Evolutionary conservation across 2,329 filamentous ascomycete genomes (phyloP), one percentile per base, ranked within the genome.

Genomic region (Arachnomyces sp.): DNA sequence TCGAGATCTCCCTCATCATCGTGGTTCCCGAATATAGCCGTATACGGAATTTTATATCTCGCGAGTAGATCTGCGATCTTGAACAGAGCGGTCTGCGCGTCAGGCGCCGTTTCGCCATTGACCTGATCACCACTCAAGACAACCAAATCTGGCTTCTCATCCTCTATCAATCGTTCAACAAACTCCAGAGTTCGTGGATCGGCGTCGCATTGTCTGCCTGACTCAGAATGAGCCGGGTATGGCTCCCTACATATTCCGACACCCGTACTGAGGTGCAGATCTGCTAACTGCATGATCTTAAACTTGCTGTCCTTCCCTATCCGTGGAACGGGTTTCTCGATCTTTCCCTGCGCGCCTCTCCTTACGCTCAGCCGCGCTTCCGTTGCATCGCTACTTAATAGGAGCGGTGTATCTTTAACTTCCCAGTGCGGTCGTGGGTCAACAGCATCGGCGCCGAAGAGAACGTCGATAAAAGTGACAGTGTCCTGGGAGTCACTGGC

Each of bases 251-350:
- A 98, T 33, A 66, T 65, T 7, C 92, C 92, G 4, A 89, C 73
- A 7, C 90, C 92, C 2, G 92, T 98, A 56, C 87, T 90, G 41
- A 98, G 67, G 63, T 98, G 92, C 45, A 96, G 67, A 66, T 98
- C 92, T n/a, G 88, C 84, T 40, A 94, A 72, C 64, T 98, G 92
- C 74, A 98, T 79, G 49, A 98, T 94, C 70, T 96, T 96, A 70
- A 96, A 96, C 52, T 83, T 87, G 20, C 90, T 92, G 58, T 92
- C 87, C 46, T 93, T 87, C 32, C 78, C 76, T 47, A 98, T 86
- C 43, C 84, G 78, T 8, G 82, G 84, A 30, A 78, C 69, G 1
- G 84, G 83, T 59, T 82, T 88, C 54, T 79, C 74, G 28, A 73
- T 61, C 49, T 81, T 76, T 15, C 70, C 67, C 15, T 77, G 76